These are phyloP conservation scores for Candida endomychidarum DNA, from an alignment of 805 yeast genomes.

Conservation along the genomic window DNA sequence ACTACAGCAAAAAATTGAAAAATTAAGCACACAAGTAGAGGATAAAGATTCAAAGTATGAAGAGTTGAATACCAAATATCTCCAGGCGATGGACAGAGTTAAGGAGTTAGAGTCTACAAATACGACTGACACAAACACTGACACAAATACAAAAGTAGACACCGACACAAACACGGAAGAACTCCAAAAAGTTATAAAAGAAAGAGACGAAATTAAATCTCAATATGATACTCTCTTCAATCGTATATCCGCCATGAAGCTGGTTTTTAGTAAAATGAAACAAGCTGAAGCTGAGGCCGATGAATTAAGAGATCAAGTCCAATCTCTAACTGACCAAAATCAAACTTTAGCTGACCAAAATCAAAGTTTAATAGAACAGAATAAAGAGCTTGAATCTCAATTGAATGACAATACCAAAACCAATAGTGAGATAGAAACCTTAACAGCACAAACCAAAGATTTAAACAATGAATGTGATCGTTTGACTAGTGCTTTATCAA, in stretches of 20 bases:
- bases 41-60: constrained; percentile 7
- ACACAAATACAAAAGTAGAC: background rate
- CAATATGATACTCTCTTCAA: constrained; percentile 63
- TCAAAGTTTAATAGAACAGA: constrained; percentile 24
- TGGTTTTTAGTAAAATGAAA: constrained; percentile 70
- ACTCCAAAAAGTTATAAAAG: constrained; percentile 34
- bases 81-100: background rate
- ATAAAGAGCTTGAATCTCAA: constrained; percentile 23
- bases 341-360: constrained; percentile 50
- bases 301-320: constrained; percentile 46
- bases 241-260: constrained; percentile 70
- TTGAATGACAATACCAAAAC: constrained; percentile 12
- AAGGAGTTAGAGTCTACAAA: constrained; percentile 2
- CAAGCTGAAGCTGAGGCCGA: constrained; percentile 65
- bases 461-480: constrained; percentile 57
- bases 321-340: constrained; percentile 18
- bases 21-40: background rate
- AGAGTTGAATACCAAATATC: constrained; percentile 7
- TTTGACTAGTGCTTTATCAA: constrained; percentile 39
- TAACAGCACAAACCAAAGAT: constrained; percentile 32
- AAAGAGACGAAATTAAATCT: constrained; percentile 56
- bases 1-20: constrained; percentile 3
- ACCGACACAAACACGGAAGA: background rate
- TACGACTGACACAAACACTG: constrained; percentile 1
- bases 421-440: constrained; percentile 17